phyloP scores from a whole-genome alignment of 192 early-diverging fungal genomes.

The Coemansia sp. region DNA sequence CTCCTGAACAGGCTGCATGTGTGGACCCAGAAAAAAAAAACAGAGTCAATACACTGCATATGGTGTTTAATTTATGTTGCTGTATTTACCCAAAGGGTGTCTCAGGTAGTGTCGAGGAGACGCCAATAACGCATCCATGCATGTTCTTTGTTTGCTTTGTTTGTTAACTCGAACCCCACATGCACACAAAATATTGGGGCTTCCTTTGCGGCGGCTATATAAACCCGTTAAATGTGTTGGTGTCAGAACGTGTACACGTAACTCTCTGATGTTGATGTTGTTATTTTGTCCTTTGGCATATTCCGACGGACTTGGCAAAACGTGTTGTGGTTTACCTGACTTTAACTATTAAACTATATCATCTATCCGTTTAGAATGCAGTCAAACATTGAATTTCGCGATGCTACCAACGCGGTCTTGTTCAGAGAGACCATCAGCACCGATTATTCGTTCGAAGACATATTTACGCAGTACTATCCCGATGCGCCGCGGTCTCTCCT shows the following conservation, averaged over 20 bases:
- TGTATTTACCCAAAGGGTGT: neutral
- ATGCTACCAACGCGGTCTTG: slow-evolving; percentile 33
- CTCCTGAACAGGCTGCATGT: neutral
- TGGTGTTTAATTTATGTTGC: neutral
- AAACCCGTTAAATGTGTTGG: too few relatives aligned
- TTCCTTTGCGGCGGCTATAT: too few relatives aligned
- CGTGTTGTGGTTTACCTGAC: too few relatives aligned
- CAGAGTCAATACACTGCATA: neutral
- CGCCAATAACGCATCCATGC: neutral
- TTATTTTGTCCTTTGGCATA: too few relatives aligned
- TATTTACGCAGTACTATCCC: slow-evolving; percentile 44
- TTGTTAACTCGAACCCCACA: neutral
- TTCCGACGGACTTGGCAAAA: too few relatives aligned
- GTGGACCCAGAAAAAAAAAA: neutral
- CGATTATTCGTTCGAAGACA: slow-evolving; percentile 46
- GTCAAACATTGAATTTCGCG: slow-evolving; percentile 47
- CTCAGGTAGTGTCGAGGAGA: neutral
- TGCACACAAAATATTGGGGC: neutral
- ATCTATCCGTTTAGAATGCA: slow-evolving; percentile 16
- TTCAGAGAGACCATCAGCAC: slow-evolving; percentile 35
- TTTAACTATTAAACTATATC: too few relatives aligned
- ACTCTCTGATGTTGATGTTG: too few relatives aligned
- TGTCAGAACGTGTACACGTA: too few relatives aligned
- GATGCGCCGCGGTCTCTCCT: slow-evolving; percentile 34
- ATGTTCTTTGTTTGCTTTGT: neutral